A percentile compares a stretch with the other conserved stretches of the same genome.
Conservation (phyloP, 345 rosid species). For the Populus deltoides region DNA sequence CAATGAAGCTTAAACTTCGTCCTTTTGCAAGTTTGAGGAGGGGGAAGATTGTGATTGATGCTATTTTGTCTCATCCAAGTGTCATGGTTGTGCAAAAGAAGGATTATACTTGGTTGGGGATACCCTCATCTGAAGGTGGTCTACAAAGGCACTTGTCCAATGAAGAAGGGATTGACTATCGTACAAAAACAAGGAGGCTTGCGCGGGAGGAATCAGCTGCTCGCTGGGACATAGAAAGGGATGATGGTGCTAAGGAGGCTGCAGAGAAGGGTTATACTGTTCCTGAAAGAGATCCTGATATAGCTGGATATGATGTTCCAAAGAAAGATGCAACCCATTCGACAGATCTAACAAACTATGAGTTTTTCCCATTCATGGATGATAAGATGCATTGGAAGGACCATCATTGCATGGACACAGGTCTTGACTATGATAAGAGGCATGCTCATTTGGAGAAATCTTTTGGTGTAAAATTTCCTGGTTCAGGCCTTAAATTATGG, state of each 20-base stretch:
- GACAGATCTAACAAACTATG: slow-evolving; percentile 34
- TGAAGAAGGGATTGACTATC: slow-evolving; percentile 93
- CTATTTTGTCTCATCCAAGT: slow-evolving; percentile 67
- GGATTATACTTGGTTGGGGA: slow-evolving; percentile 89
- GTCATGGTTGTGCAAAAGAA: slow-evolving; percentile 75
- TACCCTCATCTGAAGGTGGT: slow-evolving; percentile 62
- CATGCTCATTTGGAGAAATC: slow-evolving; percentile 92
- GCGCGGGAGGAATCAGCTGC: slow-evolving; percentile 70
- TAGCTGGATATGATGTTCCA: slow-evolving; percentile 35
- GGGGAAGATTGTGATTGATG: slow-evolving; percentile 88
- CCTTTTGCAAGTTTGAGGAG: slow-evolving; percentile 90
- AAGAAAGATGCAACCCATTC: slow-evolving; percentile 39
- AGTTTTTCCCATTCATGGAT: slow-evolving; percentile 61
- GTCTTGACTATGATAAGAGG: slow-evolving; percentile 73
- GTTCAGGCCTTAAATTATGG: slow-evolving; percentile 67
- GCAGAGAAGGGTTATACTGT: slow-evolving; percentile 74
- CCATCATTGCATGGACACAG: slow-evolving; percentile 74
- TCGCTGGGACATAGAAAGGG: slow-evolving; percentile 59
- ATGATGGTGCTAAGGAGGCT: slow-evolving; percentile 66
- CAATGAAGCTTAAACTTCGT: slow-evolving; percentile 66
- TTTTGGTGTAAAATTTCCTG: slow-evolving; percentile 80
- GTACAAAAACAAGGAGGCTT: slow-evolving; percentile 74
- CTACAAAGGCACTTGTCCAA: slow-evolving; percentile 56
- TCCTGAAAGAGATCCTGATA: slow-evolving; percentile 42
- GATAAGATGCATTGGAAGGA: slow-evolving; percentile 75